Evolutionary conservation across 2,329 filamentous ascomycete genomes (phyloP).

Genomic region (Magnaporthiopsis poae): DNA sequence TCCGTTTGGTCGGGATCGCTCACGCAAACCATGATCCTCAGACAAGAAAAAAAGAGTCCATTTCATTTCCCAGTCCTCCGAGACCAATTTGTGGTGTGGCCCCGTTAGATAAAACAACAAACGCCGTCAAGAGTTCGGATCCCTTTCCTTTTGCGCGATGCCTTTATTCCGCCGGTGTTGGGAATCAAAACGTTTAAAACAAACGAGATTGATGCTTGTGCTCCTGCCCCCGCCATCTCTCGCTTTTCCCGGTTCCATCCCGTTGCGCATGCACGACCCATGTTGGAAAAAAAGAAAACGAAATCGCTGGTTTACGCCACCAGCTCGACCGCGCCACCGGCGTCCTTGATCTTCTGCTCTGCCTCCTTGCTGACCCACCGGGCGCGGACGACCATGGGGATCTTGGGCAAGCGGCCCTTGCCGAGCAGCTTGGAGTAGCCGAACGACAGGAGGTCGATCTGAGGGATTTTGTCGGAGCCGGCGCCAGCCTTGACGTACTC

Average conservation of each 20-base stretch:
- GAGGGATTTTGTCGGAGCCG: slow-evolving; percentile 85
- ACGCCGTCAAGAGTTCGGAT: slow-evolving; percentile 5
- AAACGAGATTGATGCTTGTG: slow-evolving; percentile 1
- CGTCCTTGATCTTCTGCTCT: slow-evolving; percentile 98
- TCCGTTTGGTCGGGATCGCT: not conserved
- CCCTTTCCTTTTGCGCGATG: slow-evolving; percentile 7
- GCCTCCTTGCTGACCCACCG: slow-evolving; percentile 92
- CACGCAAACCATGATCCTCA: not conserved
- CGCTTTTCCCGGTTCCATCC: not conserved
- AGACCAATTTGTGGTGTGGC: slow-evolving; percentile 4
- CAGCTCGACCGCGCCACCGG: slow-evolving; percentile 89
- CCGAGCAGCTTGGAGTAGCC: slow-evolving; percentile 98
- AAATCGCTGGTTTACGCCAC: slow-evolving; percentile 57
- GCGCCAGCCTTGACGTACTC: slow-evolving; percentile 66
- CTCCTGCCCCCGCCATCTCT: not conserved
- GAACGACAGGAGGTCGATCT: slow-evolving; percentile 92
- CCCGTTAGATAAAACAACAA: slow-evolving; percentile 8
- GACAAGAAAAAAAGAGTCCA: not conserved
- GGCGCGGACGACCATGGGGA: slow-evolving; percentile 89
- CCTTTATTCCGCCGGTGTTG: not conserved
- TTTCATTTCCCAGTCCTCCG: not conserved
- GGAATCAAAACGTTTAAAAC: not conserved
- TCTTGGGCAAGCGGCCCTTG: slow-evolving; percentile 88
- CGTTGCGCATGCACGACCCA: not conserved
- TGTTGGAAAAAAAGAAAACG: slow-evolving; percentile 4